Evolutionary conservation across 805 yeast genomes (phyloP), one percentile per base, ranked within the genome.

Genomic region (Wickerhamomyces hampshirensis): DNA sequence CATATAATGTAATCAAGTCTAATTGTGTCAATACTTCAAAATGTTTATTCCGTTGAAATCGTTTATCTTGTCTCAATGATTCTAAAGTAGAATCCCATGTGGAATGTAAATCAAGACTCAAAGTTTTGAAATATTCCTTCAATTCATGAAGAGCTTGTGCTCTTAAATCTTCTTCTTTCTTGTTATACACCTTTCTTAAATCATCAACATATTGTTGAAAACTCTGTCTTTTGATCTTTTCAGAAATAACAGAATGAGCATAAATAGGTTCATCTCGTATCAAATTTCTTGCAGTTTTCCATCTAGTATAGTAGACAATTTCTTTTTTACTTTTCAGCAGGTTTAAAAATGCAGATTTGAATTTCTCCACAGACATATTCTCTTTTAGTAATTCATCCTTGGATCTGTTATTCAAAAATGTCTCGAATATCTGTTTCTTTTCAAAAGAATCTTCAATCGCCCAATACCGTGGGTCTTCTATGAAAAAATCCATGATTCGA

Each of bases 391-490:
- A 55, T 45, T 80, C 81, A 21, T 65, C 66, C 31, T 68, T 69
- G 0, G 73, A 56, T 48, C 71, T 59, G 48, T 70, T 68, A 39
- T 71, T 64, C 23, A 83, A 58, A 51, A 73, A 84, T 26, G 76
- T 76, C 35, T 86, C 93, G 58, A 80, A 87, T 17, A 75, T 54
- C 18, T 63, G 62, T 46, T 77, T 75, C 37, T 89, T 71, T 44
- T 67, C 62, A 13, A 80, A 48, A 0, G 95, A 70, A 50, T 82
- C 84, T 5, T 65, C 60, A 2, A 85, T 58, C 5, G 66, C 58
- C 89, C 91, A 84, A 50, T 84, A 88, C 12, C 78, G 63, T 2
- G 80, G 74, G 44, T 81, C 79, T 4, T 51, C 54, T 13, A 82
- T 68, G 39, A 82, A 73, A 13, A 61, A 59, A 16, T 73, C 69